A percentile compares a stretch with the other conserved stretches of the same genome.
phyloP scores from a whole-genome alignment of 176 grass and related monocot genomes.

The Triticum aestivum region DNA sequence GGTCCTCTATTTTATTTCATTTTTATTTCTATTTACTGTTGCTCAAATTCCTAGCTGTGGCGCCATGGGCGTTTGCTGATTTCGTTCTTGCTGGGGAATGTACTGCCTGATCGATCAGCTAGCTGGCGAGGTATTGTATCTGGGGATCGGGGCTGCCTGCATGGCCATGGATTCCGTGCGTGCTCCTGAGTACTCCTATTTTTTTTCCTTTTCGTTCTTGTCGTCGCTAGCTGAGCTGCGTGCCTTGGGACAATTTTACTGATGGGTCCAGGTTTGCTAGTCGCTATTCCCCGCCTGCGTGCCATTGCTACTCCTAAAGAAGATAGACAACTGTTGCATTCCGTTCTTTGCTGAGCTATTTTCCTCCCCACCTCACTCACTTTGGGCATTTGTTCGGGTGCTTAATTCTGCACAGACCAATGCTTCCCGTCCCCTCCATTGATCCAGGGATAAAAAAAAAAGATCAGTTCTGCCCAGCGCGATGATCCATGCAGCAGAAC shows the following conservation, averaged over 20 bases:
- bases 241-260: not conserved
- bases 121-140: conserved; percentile 6
- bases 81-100: conserved; percentile 44
- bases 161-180: conserved; percentile 43
- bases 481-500: not conserved
- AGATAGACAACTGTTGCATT: conserved; percentile 38
- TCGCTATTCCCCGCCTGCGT: not conserved
- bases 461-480: not conserved
- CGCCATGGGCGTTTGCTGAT: conserved; percentile 39
- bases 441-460: not conserved
- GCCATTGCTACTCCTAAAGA: conserved; percentile 23
- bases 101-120: conserved; percentile 6
- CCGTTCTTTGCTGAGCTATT: not conserved
- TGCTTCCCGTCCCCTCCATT: not conserved
- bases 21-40: not conserved
- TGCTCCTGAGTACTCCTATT: not conserved
- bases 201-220: conserved; percentile 23
- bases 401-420: not conserved
- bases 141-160: conserved; percentile 37
- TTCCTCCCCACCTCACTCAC: not conserved
- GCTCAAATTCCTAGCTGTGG: conserved; percentile 9
- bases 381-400: not conserved
- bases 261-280: not conserved
- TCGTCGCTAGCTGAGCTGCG: conserved; percentile 8
- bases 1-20: not conserved